These are phyloP conservation scores for Lathyrus aphaca DNA, from an alignment of 306 rosid species.

Conservation along the genomic window DNA sequence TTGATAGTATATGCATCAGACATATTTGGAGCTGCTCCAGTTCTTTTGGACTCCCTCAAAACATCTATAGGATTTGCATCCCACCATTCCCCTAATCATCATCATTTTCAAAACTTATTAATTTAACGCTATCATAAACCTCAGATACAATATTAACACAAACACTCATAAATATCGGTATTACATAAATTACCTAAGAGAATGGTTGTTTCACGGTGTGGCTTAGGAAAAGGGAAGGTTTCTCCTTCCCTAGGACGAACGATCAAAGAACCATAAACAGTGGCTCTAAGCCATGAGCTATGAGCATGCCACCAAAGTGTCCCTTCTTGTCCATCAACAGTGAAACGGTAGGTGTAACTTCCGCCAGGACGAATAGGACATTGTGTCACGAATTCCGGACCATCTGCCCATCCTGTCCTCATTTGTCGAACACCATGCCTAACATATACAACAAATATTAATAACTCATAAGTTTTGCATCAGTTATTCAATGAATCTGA, in stretches of 20 bases:
- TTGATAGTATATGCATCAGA: constrained; percentile 90
- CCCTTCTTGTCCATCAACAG: constrained; percentile 85
- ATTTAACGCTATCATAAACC: neutral
- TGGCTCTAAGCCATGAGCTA: constrained; percentile 95
- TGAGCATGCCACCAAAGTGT: constrained; percentile 99
- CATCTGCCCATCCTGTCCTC: constrained; percentile 97
- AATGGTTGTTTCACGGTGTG: constrained; percentile 63
- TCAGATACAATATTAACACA: too few species aligned
- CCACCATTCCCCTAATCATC: constrained; percentile 92
- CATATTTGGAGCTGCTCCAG: constrained; percentile 78
- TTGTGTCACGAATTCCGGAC: constrained; percentile 93
- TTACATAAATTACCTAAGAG: constrained; percentile 57
- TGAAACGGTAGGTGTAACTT: constrained; percentile 82
- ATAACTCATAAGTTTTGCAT: neutral
- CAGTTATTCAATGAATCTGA: too few species aligned
- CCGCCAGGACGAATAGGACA: constrained; percentile 92
- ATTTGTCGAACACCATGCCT: constrained; percentile 91
- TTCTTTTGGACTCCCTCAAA: constrained; percentile 60
- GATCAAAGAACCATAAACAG: constrained; percentile 82
- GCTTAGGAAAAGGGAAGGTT: constrained; percentile 74
- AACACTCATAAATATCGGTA: neutral
- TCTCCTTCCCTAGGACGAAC: constrained; percentile 76
- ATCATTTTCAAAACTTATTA: constrained; percentile 37
- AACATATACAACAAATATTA: neutral
- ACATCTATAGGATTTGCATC: constrained; percentile 82